These are phyloP conservation scores for Chlamydomonas reinhardtii DNA, from an alignment of 163 green algal genomes.

Conservation along the genomic window DNA sequence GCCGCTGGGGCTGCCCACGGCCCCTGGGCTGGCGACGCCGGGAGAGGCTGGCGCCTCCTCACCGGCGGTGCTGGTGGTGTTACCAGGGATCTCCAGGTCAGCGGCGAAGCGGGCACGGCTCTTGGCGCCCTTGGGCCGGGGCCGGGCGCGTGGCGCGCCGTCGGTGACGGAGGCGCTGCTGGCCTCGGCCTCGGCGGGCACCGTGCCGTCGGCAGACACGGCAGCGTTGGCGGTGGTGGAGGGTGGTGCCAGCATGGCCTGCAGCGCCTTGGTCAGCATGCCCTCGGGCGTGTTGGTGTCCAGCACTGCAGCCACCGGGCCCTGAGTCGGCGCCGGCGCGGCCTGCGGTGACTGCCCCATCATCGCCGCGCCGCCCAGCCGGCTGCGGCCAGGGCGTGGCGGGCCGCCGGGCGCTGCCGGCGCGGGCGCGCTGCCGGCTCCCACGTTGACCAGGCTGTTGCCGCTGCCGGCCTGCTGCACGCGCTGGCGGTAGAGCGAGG, in stretches of 20 bases:
- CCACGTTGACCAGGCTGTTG: not conserved
- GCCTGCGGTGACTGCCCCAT: not conserved
- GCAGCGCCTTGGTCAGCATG: conserved; percentile 47
- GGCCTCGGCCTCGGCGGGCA: not conserved
- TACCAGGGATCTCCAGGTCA: not conserved
- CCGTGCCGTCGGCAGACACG: not conserved
- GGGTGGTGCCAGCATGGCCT: conserved; percentile 32
- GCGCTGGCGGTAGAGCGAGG: conserved; percentile 47
- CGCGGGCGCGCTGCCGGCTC: not conserved
- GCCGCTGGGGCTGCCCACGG: not conserved
- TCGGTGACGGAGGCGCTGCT: not conserved
- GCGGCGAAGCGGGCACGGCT: conserved; percentile 16
- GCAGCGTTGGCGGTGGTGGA: not conserved
- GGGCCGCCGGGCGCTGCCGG: too few species aligned
- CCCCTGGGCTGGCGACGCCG: too few species aligned
- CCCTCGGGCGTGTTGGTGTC: conserved; percentile 45
- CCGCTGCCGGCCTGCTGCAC: conserved; percentile 3
- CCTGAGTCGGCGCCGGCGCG: not conserved
- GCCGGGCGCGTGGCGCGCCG: not conserved
- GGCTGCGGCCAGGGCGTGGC: too few species aligned
- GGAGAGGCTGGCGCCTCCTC: too few species aligned
- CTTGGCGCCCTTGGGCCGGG: conserved; percentile 25
- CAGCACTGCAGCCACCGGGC: conserved; percentile 23
- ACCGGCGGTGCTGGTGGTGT: not conserved
- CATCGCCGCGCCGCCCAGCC: not conserved